Percentiles rank a stretch among this genome's conserved stretches.
Evolutionary conservation across 352 stramenopile species (phyloP).

Genomic region (Globisporangium emineosum): DNA sequence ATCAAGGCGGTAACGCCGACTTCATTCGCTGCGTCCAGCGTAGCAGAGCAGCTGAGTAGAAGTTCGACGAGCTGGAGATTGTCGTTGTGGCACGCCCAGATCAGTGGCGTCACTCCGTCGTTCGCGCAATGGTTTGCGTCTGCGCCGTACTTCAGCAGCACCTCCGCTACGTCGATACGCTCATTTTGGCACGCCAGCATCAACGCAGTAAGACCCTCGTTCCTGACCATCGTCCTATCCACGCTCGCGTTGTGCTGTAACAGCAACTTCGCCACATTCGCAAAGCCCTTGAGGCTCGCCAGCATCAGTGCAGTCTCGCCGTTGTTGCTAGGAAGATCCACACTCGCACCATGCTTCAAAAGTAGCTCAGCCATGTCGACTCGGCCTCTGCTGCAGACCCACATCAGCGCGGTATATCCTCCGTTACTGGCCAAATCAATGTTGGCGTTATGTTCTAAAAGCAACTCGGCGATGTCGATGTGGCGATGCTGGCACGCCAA

Average conservation of each 20-base stretch:
- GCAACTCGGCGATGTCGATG: not conserved
- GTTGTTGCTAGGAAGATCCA: not conserved
- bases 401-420: not conserved
- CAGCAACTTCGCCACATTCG: not conserved
- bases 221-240: not conserved
- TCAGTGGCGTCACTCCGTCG: not conserved
- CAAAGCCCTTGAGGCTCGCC: not conserved
- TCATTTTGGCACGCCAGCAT: not conserved
- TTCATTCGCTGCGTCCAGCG: not conserved
- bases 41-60: not conserved
- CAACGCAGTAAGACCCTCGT: not conserved
- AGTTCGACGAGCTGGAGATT: not conserved
- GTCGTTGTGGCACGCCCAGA: not conserved
- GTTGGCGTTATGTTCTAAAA: not conserved
- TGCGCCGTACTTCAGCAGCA: not conserved
- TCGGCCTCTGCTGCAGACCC: not conserved
- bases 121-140: not conserved
- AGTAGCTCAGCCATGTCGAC: not conserved
- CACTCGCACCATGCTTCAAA: not conserved
- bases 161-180: not conserved
- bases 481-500: not conserved
- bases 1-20: not conserved
- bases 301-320: slow-evolving; percentile 5
- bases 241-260: not conserved
- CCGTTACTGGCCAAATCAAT: not conserved